phyloP scores from a whole-genome alignment of 2,329 filamentous ascomycete species.

The Phialophora tarda region DNA sequence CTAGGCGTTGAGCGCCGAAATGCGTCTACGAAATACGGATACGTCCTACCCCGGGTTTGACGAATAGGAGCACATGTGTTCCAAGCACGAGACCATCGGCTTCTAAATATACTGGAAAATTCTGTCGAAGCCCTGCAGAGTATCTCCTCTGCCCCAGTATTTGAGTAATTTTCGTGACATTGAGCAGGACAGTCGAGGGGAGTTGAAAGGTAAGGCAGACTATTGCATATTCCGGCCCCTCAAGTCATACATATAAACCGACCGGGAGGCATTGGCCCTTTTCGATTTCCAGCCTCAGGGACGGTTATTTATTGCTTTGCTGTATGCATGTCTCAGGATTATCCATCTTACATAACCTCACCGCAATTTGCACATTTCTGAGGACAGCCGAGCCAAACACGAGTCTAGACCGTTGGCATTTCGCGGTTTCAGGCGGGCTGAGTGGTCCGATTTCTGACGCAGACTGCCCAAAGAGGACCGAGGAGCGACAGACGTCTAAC shows the following conservation, averaged over 20 bases:
- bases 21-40: slow-evolving; percentile 10
- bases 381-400: slow-evolving; percentile 14
- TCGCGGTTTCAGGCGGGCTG: slow-evolving; percentile 8
- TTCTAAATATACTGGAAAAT: not conserved
- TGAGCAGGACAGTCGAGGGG: not conserved
- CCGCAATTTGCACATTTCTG: slow-evolving; percentile 14
- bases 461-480: slow-evolving; percentile 12
- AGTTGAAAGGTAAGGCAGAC: slow-evolving; percentile 11
- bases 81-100: slow-evolving; percentile 1
- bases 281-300: slow-evolving; percentile 8
- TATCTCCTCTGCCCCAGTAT: not conserved
- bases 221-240: not conserved
- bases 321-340: slow-evolving; percentile 25
- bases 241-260: slow-evolving; percentile 3
- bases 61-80: slow-evolving; percentile 1
- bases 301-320: slow-evolving; percentile 10
- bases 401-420: not conserved
- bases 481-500: slow-evolving; percentile 21
- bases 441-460: slow-evolving; percentile 18
- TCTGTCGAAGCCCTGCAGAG: not conserved
- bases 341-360: slow-evolving; percentile 27
- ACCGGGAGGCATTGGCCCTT: not conserved
- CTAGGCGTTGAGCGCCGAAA: not conserved
- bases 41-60: not conserved
- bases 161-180: not conserved